These are phyloP conservation scores for Penicillium subrubescens DNA, from an alignment of 495 filamentous ascomycete genomes.

Conservation along the genomic window DNA sequence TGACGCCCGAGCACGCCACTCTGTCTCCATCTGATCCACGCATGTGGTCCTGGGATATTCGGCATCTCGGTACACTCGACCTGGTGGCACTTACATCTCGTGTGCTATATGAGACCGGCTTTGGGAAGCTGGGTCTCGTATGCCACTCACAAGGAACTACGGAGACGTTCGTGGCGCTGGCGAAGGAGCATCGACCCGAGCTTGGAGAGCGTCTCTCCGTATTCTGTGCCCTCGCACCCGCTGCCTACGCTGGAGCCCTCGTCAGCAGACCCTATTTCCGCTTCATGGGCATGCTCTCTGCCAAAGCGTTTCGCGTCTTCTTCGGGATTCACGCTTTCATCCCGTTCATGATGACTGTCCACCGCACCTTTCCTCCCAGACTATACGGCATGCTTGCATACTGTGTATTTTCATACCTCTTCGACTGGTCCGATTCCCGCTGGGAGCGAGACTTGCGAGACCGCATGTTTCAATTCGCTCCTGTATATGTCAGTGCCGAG, in stretches of 20 bases:
- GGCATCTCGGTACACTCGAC: conserved; percentile 90
- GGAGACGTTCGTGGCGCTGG: conserved; percentile 83
- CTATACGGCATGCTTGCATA: conserved; percentile 89
- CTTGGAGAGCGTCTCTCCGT: conserved; percentile 83
- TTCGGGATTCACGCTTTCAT: conserved; percentile 97
- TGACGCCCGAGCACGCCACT: conserved; percentile 71
- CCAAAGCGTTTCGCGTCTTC: conserved; percentile 72
- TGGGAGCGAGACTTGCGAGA: conserved; percentile 84
- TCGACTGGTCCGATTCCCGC: conserved; percentile 82
- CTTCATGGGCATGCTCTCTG: conserved; percentile 83
- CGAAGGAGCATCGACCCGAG: conserved; percentile 90
- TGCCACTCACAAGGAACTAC: conserved; percentile 93
- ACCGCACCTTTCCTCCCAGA: conserved; percentile 58
- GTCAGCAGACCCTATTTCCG: conserved; percentile 89
- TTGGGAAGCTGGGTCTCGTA: conserved; percentile 79
- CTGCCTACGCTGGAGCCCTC: conserved; percentile 86
- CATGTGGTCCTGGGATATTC: conserved; percentile 98
- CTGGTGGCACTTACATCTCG: conserved; percentile 85
- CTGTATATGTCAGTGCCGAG: conserved; percentile 87
- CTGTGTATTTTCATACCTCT: conserved; percentile 85
- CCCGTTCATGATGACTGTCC: conserved; percentile 91
- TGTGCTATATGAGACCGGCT: conserved; percentile 80
- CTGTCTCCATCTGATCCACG: conserved; percentile 76
- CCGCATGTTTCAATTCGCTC: conserved; percentile 89
- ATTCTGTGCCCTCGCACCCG: conserved; percentile 91